Evolutionary conservation across 441 rosid species (phyloP), one percentile per base, ranked within the genome.

Genomic region (Populus hybrid): DNA sequence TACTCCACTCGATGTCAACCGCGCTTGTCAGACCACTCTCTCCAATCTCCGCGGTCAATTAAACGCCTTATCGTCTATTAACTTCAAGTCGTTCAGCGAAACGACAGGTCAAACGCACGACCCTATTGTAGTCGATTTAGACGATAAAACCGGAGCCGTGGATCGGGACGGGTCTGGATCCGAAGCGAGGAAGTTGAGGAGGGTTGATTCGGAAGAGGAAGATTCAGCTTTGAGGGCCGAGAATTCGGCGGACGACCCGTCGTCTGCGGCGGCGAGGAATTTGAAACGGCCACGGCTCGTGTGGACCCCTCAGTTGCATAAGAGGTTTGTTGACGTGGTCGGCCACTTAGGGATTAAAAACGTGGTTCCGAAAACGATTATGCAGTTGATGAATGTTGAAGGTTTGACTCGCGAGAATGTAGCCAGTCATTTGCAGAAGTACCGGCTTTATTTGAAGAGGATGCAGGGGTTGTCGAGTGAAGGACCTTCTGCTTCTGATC

Each of bases 341-440:
- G 88, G 88, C 5, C 96, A 91, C 75, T 77, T 97, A 2, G 99
- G 99, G 80, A 88, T 97, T 0, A 92, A 92, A 59, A 97, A 90
- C 90, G 99, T 98, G 0, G 99, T 97, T 0, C 99, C 99, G 12
- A 97, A 97, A 87, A 95, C 99, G 61, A 95, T 97, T 77, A 97
- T 97, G 99, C 99, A 95, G 87, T 70, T 95, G 81, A 97, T 97
- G 99, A 97, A 97, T 79, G 99, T 97, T 0, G 98, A 95, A 71
- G 99, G 99, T 3, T 38, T 97, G 79, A 95, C 97, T 21, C 88
- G 98, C 14, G 99, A 97, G 71, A 97, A 95, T 86, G 99, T 97
- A 0, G 99, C 99, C 1, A 93, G 97, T 76, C 99, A 97, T 79
- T 77, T 97, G 72, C 99, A 97, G 74, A 97, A 97, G 80, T 97